Percentiles rank a stretch among this genome's conserved stretches.
Conservation (phyloP, 192 early-diverging fungal genomes). For the Coemansia sp. region DNA sequence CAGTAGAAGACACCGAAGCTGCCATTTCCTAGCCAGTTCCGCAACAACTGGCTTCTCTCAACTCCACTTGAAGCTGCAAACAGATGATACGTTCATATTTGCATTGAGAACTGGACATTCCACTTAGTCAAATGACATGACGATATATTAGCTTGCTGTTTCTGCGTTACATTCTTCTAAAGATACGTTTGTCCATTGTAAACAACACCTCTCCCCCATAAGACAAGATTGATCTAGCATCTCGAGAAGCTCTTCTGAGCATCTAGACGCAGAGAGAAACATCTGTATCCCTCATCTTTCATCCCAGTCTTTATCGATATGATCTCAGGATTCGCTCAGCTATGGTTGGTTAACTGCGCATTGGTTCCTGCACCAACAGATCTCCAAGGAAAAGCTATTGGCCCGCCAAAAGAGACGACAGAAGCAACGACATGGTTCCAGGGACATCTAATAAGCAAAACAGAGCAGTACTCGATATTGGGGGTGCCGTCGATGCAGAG, state of each 20-base stretch:
- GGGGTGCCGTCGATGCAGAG: slow-evolving; percentile 23
- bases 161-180: too few relatives aligned
- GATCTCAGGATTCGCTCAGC: slow-evolving; percentile 22
- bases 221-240: not conserved
- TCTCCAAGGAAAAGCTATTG: slow-evolving; percentile 1
- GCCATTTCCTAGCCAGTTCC: too few relatives aligned
- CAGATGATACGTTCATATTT: too few relatives aligned
- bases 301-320: not conserved
- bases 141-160: too few relatives aligned
- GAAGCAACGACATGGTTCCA: slow-evolving; percentile 27
- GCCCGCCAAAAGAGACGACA: not conserved
- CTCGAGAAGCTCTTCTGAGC: too few relatives aligned
- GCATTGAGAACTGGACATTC: too few relatives aligned
- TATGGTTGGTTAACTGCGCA: slow-evolving; percentile 25
- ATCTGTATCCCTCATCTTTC: not conserved
- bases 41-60: too few relatives aligned
- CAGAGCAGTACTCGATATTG: slow-evolving; percentile 18
- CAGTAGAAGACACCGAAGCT: too few relatives aligned
- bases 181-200: too few relatives aligned
- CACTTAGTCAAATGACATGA: too few relatives aligned
- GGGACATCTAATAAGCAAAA: slow-evolving; percentile 18
- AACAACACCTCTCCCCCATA: not conserved
- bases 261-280: too few relatives aligned
- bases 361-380: slow-evolving; percentile 11
- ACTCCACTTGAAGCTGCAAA: too few relatives aligned